Evolutionary conservation across 495 filamentous ascomycete genomes (phyloP).

Genomic region (Talaromyces trachyspermus): DNA sequence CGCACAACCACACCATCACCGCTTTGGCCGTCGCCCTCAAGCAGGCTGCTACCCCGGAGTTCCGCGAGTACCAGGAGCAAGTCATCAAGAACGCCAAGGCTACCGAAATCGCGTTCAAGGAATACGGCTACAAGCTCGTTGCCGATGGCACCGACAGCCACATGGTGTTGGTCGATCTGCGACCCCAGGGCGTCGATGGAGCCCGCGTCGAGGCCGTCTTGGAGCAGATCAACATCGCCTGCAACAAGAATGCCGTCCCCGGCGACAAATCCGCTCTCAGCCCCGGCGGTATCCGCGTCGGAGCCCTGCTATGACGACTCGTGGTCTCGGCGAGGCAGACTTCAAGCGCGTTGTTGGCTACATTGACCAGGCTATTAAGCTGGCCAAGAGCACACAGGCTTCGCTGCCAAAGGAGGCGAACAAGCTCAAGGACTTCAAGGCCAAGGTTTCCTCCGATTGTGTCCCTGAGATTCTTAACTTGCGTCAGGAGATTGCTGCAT

Average conservation of each 20-base stretch:
- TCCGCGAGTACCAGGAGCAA: conserved; percentile 79
- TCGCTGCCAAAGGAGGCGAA: conserved; percentile 91
- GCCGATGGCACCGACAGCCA: conserved; percentile 96
- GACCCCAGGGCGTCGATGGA: conserved; percentile 82
- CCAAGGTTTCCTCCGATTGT: conserved; percentile 71
- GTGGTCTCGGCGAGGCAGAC: conserved; percentile 80
- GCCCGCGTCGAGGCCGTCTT: conserved; percentile 90
- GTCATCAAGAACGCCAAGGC: conserved; percentile 84
- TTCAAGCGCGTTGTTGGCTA: conserved; percentile 87
- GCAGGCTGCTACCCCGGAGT: conserved; percentile 85
- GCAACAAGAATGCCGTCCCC: conserved; percentile 98
- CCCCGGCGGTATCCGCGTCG: conserved; percentile 85
- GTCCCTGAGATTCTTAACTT: conserved; percentile 72
- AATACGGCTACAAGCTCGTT: conserved; percentile 81
- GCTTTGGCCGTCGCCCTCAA: conserved; percentile 88
- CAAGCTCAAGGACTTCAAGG: conserved; percentile 99
- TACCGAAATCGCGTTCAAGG: conserved; percentile 61
- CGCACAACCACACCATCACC: conserved; percentile 98
- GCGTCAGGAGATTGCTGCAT: conserved; percentile 79
- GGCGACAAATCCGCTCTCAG: conserved; percentile 90
- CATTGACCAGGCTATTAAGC: conserved; percentile 82
- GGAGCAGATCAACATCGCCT: conserved; percentile 88
- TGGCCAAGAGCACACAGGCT: conserved; percentile 70
- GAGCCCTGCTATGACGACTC: conserved; percentile 94
- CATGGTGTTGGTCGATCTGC: conserved; percentile 89